Conservation (phyloP, 805 yeast species). For the Kodamaea kaohsiungensis region DNA sequence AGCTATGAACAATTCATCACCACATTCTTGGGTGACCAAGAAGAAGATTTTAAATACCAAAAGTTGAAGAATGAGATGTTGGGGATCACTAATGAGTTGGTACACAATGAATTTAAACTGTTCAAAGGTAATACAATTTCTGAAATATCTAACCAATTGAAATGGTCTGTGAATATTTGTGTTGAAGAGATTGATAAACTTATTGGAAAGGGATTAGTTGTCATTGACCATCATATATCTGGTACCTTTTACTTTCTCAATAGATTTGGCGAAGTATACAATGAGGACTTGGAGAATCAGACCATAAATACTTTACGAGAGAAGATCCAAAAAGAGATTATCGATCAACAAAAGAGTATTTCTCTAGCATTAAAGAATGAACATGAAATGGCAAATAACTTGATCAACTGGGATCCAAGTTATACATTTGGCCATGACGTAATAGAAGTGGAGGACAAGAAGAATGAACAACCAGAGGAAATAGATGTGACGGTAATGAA, state of each 20-base stretch:
- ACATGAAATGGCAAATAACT: constrained; percentile 11
- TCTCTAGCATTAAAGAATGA: constrained; percentile 9
- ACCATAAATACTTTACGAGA: background rate
- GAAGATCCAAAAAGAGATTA: constrained; percentile 15
- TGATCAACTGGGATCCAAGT: constrained; percentile 13
- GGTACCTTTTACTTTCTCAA: constrained; percentile 68
- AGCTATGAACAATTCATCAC: constrained; percentile 32
- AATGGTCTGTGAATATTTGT: constrained; percentile 69
- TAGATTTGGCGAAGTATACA: constrained; percentile 17
- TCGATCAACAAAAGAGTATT: constrained; percentile 21
- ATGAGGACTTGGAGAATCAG: constrained; percentile 13
- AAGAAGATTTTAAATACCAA: constrained; percentile 23
- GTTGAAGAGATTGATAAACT: constrained; percentile 63
- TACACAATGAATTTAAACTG: constrained; percentile 18
- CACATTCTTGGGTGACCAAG: constrained; percentile 24
- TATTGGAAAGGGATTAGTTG: constrained; percentile 55
- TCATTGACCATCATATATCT: constrained; percentile 66
- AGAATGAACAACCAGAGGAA: background rate
- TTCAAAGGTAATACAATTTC: constrained; percentile 38
- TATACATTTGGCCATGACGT: constrained; percentile 8
- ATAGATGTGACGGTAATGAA: background rate
- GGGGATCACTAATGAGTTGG: constrained; percentile 19
- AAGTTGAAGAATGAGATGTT: constrained; percentile 26
- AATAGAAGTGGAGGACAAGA: background rate
- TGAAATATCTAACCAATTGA: constrained; percentile 49